Evolutionary conservation across 805 yeast species (phyloP), one percentile per base, ranked within the genome.

Genomic region (Sporopachydermia quercuum): DNA sequence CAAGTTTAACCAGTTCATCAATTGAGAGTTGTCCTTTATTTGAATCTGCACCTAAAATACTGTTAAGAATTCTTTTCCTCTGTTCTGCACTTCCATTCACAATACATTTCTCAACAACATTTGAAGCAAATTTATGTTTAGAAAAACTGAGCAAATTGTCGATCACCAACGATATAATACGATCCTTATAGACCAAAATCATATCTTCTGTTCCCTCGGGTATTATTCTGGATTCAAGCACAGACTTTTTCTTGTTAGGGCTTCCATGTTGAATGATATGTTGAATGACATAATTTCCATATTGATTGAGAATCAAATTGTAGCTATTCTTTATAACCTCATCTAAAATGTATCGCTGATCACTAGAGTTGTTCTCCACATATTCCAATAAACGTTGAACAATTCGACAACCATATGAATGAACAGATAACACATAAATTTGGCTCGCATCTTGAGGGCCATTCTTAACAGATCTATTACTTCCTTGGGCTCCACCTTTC

Each of bases 361-460:
- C 87, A 4, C 65, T 70, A 8, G 30, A 23, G n/a, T 23, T 23
- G 30, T 5, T 57, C 58, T 16, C 69, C 65, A 2, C 93, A 82
- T 72, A 78, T 58, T 91, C 97, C 45, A 91, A 65, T 49, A 89
- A 66, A 46, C 98, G 69, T 62, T 91, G 99, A 46, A 91, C 82
- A 2, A 91, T 98, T 41, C 99, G 72, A 60, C 99, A 91, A 15
- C 99, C 99, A 58, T 91, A 91, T 2, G 96, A 93, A 60, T 91
- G 96, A 1, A 94, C 81, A 0, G 96, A 81, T 46, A 91, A 65
- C 52, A 82, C 93, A 52, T 84, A 82, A 39, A 86, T 80, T 39
- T 71, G 76, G 18, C 30, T 23, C 13, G 30, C 30, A n/a, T 23
- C 30, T n/a, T n/a, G n/a, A n/a, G n/a, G n/a, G n/a, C n/a, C n/a